Conservation (phyloP, 192 early-diverging fungal genomes). For the Coemansia sp. region DNA sequence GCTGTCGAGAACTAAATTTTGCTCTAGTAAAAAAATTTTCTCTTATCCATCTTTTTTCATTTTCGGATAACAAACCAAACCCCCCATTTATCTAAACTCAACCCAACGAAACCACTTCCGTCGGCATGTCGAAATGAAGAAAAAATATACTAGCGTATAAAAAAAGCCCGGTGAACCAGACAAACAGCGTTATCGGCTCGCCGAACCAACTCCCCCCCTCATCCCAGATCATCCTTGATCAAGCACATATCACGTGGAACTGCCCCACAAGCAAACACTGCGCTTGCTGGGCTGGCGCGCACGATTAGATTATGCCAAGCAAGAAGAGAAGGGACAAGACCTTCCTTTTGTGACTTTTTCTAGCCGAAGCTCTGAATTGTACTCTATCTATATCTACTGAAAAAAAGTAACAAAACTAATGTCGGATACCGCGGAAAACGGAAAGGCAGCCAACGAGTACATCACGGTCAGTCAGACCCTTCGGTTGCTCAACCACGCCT, state of each 20-base stretch:
- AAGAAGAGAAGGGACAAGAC: too few species aligned
- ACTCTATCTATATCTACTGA: too few species aligned
- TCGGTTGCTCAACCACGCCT: slow-evolving; percentile 30
- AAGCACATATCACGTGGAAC: not conserved
- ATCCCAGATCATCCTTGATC: too few species aligned
- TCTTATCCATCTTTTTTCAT: not conserved
- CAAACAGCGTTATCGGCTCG: too few species aligned
- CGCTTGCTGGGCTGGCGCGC: too few species aligned
- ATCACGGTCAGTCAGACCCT: slow-evolving; percentile 22
- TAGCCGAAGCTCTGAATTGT: too few species aligned
- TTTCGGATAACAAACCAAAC: slow-evolving; percentile 1
- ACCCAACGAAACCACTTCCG: not conserved
- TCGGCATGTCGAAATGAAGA: not conserved
- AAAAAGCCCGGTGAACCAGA: too few species aligned
- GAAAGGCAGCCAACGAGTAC: slow-evolving; percentile 1
- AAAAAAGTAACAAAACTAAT: too few species aligned
- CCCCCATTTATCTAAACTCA: not conserved
- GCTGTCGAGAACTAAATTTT: slow-evolving; percentile 26
- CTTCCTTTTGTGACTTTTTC: too few species aligned
- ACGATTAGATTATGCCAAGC: too few species aligned
- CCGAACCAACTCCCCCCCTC: too few species aligned
- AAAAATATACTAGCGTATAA: too few species aligned
- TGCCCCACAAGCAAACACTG: not conserved
- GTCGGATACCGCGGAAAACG: not conserved
- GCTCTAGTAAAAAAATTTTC: not conserved